Evolutionary conservation across 1,284 basidiomycete genomes (phyloP).

Genomic region (Fomitiporia mediterranea): DNA sequence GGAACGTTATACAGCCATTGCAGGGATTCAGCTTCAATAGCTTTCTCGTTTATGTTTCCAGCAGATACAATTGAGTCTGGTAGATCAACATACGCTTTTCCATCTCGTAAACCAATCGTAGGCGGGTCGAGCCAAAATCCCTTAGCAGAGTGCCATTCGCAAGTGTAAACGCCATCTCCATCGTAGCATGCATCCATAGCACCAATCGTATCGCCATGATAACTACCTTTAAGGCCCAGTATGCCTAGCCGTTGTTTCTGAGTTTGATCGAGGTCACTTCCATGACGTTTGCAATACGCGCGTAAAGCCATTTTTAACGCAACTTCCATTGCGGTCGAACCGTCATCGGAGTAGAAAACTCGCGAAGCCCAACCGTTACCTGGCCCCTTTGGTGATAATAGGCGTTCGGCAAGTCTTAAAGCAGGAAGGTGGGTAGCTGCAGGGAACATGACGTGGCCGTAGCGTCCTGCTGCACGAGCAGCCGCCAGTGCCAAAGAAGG

Average conservation of each 20-base stretch:
- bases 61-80: slow-evolving; percentile 41
- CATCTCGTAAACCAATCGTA: slow-evolving; percentile 63
- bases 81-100: slow-evolving; percentile 55
- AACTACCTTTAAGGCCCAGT: slow-evolving; percentile 87
- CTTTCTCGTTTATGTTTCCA: slow-evolving; percentile 30
- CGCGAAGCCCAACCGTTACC: slow-evolving; percentile 87
- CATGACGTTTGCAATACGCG: slow-evolving; percentile 54
- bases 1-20: slow-evolving; percentile 72
- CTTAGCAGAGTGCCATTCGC: slow-evolving; percentile 93
- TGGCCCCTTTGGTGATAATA: slow-evolving; percentile 63
- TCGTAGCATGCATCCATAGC: slow-evolving; percentile 89
- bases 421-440: slow-evolving; percentile 85
- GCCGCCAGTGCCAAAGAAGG: slow-evolving; percentile 81
- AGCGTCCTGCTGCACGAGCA: slow-evolving; percentile 86
- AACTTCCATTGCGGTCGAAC: slow-evolving; percentile 94
- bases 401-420: slow-evolving; percentile 67
- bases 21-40: slow-evolving; percentile 41
- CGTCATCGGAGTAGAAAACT: slow-evolving; percentile 93
- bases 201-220: slow-evolving; percentile 98
- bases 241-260: slow-evolving; percentile 70
- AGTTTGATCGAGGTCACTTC: slow-evolving; percentile 29
- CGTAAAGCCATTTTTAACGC: slow-evolving; percentile 95
- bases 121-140: slow-evolving; percentile 95
- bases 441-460: slow-evolving; percentile 97
- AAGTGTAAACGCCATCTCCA: slow-evolving; percentile 85